Conservation (phyloP, 108 stramenopile species). For the Cyclotella cryptica region DNA sequence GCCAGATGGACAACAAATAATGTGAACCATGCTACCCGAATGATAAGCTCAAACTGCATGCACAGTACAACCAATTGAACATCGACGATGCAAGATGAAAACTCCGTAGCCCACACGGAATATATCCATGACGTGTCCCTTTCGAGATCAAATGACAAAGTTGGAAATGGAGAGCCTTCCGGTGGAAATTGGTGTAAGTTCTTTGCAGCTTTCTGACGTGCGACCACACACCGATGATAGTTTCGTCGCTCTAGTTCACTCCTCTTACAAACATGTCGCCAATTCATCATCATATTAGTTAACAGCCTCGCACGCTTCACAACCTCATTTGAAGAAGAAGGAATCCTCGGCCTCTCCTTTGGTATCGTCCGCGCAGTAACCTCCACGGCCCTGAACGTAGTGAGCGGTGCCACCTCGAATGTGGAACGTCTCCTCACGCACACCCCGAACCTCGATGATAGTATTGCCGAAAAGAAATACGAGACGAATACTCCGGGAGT, state of each 20-base stretch:
- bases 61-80: no score
- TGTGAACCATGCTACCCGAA: no score
- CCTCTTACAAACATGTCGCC: neutral
- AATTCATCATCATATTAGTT: neutral
- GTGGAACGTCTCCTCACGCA: neutral
- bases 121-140: neutral
- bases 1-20: no score
- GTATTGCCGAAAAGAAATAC: neutral
- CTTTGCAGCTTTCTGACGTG: neutral
- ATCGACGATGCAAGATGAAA: neutral
- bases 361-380: neutral
- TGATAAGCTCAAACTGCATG: no score
- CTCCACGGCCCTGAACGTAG: neutral
- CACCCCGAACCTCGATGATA: neutral
- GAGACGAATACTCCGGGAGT: neutral
- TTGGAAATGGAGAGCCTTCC: neutral
- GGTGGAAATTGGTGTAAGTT: neutral
- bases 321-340: conserved; percentile 12
- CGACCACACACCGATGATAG: neutral
- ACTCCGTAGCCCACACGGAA: neutral
- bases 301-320: neutral
- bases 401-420: neutral
- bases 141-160: no score
- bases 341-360: neutral
- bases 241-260: neutral